These are phyloP conservation scores for Eucalyptus regnans DNA, from an alignment of 345 rosid species.

Conservation along the genomic window DNA sequence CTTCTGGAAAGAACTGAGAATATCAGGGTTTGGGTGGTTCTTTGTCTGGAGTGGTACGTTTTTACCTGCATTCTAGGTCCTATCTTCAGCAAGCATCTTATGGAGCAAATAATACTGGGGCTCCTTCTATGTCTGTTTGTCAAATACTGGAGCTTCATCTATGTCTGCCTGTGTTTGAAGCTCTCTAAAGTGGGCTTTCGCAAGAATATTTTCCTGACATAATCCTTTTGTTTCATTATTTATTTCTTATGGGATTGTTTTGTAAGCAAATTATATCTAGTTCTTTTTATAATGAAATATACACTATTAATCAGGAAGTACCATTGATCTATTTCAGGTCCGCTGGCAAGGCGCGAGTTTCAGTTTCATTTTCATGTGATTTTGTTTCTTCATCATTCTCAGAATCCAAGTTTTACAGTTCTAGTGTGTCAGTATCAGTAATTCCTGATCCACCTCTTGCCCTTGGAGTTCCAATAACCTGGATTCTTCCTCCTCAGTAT, in stretches of 20 bases:
- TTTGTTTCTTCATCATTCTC: constrained; percentile 50
- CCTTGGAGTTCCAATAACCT: constrained; percentile 75
- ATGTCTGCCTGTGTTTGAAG: background rate
- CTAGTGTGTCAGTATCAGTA: constrained; percentile 47
- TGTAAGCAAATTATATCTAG: background rate
- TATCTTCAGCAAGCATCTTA: background rate
- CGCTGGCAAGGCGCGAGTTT: constrained; percentile 58
- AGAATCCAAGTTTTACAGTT: constrained; percentile 53
- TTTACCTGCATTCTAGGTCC: background rate
- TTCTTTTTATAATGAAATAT: background rate
- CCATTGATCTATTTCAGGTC: constrained; percentile 39
- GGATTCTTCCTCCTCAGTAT: constrained; percentile 88
- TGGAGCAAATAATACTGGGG: background rate
- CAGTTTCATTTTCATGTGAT: constrained; percentile 74
- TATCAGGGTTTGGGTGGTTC: background rate
- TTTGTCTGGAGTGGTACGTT: background rate
- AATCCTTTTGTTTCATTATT: background rate
- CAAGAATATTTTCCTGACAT: background rate
- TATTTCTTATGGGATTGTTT: background rate
- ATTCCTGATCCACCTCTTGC: constrained; percentile 82
- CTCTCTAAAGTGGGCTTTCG: background rate
- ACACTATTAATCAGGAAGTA: background rate
- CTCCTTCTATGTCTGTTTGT: background rate
- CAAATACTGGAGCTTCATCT: background rate
- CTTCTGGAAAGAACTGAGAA: background rate